These are phyloP conservation scores for Jamesozyma lodderae DNA, from an alignment of 805 yeast genomes.

Conservation along the genomic window DNA sequence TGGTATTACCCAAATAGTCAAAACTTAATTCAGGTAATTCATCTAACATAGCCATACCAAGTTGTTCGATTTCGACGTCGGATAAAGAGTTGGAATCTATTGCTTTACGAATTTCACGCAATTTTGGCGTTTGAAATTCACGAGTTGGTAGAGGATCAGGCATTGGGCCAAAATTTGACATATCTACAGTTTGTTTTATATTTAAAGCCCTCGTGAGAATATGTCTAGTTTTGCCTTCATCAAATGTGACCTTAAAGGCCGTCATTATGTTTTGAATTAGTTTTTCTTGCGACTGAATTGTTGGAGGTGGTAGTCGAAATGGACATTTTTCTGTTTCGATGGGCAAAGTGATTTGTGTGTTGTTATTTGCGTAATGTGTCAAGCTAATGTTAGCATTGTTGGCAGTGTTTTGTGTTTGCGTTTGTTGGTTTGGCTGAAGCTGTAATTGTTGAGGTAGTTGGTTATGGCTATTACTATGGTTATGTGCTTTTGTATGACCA, in stretches of 20 bases:
- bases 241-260: background rate
- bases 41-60: slow-evolving; percentile 73
- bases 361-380: background rate
- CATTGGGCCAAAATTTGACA: slow-evolving; percentile 55
- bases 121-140: slow-evolving; percentile 78
- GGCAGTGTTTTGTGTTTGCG: background rate
- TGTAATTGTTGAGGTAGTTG: background rate
- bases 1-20: slow-evolving; percentile 92
- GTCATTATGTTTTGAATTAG: background rate
- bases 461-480: background rate
- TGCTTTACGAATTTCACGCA: slow-evolving; percentile 76
- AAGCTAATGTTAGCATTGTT: slow-evolving; percentile 5
- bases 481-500: background rate
- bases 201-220: slow-evolving; percentile 3
- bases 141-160: slow-evolving; percentile 68
- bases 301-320: slow-evolving; percentile 29
- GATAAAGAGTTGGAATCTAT: slow-evolving; percentile 48
- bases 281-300: slow-evolving; percentile 11
- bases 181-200: slow-evolving; percentile 26
- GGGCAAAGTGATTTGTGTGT: slow-evolving; percentile 4
- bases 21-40: slow-evolving; percentile 87
- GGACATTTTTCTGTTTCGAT: slow-evolving; percentile 29
- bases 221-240: slow-evolving; percentile 1
- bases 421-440: too few relatives aligned
- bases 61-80: slow-evolving; percentile 66